Evolutionary conservation across 2,329 filamentous ascomycete species (phyloP), one percentile per base, ranked within the genome.

Genomic region (Pseudocercospora cruenta): DNA sequence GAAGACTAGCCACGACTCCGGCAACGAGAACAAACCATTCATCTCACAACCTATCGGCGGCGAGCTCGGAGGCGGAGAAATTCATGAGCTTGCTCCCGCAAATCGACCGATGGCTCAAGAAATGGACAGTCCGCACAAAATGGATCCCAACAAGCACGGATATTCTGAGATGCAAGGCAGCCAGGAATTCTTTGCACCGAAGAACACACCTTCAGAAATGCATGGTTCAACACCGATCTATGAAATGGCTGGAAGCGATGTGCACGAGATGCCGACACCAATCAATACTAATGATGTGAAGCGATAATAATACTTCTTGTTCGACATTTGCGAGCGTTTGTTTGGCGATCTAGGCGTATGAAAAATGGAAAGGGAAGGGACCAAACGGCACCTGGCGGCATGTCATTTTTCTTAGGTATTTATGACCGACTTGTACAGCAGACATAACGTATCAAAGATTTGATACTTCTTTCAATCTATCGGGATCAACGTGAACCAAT

Each of bases 131-230:
- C 73, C 74, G 12, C 71, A 76, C 62, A 71, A 70, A 54, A 63
- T 72, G 24, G 73, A 78, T 66, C 74, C 76, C n/a, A 75, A 76
- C 47, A 73, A 73, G 59, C 70, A 71, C 19, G 75, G 74, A 5
- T 77, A 76, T 61, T 72, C 68, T 2, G 76, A 78, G 66, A 74
- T 77, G 74, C 74, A 75, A 22, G 73, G 71, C 8, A 69, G 67
- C 1, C 61, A 63, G 1, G 69, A 70, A 36, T 69, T 69, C 39
- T 72, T 68, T 58, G 70, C 65, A 21, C 69, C 67, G 36, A 68
- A 67, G 53, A 53, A 64, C 21, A 61, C 62, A 31, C 59, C 57
- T n/a, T 67, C 69, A 28, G 75, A 76, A 54, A 72, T 76, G 69
- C 65, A 73, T 26, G 74, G 74, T 1, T 62, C 63, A 24, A 73